Conservation (phyloP, 2,329 filamentous ascomycete genomes). For the Pseudophaeomoniella oleicola region DNA sequence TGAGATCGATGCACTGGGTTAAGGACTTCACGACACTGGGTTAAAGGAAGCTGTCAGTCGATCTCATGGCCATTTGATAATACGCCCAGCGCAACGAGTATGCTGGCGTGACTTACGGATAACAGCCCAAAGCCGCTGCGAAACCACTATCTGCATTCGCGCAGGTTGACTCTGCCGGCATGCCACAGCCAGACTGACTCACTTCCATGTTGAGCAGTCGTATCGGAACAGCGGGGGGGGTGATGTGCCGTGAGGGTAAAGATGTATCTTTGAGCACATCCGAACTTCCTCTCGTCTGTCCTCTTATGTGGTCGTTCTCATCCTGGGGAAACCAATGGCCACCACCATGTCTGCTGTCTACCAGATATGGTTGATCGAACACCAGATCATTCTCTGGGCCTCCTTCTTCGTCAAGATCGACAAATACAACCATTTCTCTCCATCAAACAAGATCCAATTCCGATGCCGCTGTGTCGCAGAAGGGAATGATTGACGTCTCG, state of each 20-base stretch:
- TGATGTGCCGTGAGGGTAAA: not conserved
- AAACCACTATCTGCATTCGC: conserved; percentile 5
- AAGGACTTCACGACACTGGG: conserved; percentile 67
- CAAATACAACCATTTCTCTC: conserved; percentile 32
- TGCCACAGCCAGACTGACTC: conserved; percentile 4
- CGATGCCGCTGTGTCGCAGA: not conserved
- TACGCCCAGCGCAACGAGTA: conserved; percentile 3
- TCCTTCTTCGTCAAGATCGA: conserved; percentile 27
- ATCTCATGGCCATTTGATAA: conserved; percentile 9
- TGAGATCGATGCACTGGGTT: conserved; percentile 67
- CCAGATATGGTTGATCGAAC: conserved; percentile 8
- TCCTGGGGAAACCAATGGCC: conserved; percentile 3
- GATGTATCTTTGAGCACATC: not conserved
- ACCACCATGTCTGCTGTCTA: conserved; percentile 10
- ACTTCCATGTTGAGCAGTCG: conserved; percentile 4
- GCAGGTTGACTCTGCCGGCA: not conserved
- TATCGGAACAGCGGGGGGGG: conserved; percentile 1
- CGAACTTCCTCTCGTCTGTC: not conserved
- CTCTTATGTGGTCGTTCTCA: conserved; percentile 5
- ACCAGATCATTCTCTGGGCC: conserved; percentile 15
- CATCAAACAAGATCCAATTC: conserved; percentile 12
- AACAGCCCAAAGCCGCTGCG: conserved; percentile 27
- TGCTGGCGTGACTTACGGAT: conserved; percentile 23
- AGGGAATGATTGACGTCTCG: not conserved
- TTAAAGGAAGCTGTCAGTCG: conserved; percentile 8